Evolutionary conservation across 2,329 filamentous ascomycete genomes (phyloP).

Genomic region (Rugonectria rugulosa): DNA sequence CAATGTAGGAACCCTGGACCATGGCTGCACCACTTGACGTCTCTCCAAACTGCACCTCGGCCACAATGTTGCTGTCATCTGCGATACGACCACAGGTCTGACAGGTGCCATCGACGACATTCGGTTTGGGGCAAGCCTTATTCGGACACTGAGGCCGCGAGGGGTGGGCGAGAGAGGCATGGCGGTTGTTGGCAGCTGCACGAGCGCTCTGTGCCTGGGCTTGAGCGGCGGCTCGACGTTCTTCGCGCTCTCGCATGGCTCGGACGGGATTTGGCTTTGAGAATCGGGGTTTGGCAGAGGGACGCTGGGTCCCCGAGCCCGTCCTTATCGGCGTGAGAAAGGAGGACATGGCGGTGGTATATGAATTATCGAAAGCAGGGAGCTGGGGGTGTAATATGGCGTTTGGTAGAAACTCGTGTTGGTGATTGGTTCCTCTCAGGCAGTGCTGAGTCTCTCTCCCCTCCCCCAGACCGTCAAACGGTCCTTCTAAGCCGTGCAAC

Average conservation of each 20-base stretch:
- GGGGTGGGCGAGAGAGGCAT: conserved; percentile 43
- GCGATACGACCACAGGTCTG: conserved; percentile 85
- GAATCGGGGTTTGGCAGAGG: conserved; percentile 49
- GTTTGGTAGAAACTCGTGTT: background rate
- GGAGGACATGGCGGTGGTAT: conserved; percentile 53
- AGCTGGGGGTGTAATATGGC: conserved; percentile 1
- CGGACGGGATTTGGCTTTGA: conserved; percentile 56
- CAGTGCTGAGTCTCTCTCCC: conserved; percentile 1
- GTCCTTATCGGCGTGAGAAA: conserved; percentile 53
- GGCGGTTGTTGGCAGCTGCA: conserved; percentile 42
- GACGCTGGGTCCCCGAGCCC: conserved; percentile 35
- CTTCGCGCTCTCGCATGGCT: conserved; percentile 60
- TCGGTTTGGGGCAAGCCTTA: conserved; percentile 65
- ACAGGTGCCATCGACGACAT: conserved; percentile 74
- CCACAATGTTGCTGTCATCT: conserved; percentile 87
- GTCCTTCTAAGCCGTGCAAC: conserved; percentile 9
- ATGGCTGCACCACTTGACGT: conserved; percentile 84
- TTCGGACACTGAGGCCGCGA: conserved; percentile 62
- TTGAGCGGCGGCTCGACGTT: conserved; percentile 50
- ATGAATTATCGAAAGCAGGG: conserved; percentile 1
- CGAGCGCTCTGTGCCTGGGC: conserved; percentile 38
- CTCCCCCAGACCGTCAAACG: conserved; percentile 27
- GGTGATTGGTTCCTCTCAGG: background rate
- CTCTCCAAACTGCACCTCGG: conserved; percentile 92
- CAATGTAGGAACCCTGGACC: conserved; percentile 89